Base-by-base conservation (phyloP, 2,329 filamentous ascomycete species). In the Sarocladium strictum region DNA sequence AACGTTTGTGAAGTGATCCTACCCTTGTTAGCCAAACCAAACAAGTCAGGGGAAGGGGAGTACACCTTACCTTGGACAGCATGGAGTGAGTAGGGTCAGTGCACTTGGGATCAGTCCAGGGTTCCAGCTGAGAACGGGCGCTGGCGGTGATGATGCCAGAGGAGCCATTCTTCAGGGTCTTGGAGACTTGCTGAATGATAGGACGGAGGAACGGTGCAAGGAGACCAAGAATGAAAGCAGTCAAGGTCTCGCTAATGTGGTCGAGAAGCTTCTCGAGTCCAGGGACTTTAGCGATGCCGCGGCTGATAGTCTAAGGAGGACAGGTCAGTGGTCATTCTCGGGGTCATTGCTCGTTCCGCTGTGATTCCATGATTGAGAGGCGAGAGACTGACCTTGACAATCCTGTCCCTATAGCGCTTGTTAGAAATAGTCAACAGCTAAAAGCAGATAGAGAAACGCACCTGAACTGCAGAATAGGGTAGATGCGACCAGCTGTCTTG, bases 161-260 rank as follows among this genome's bases (percentile, higher is more conserved):
- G 10, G 90, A 96, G 3, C 94, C 93, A 23, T 86, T 81, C 72
- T 97, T 96, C 24, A 99, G 77, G 32, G 84, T 83, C 64, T 92
- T 85, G 21, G 90, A 93, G 4, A 93, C 90, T 53, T 88, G 83
- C 53, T 86, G 87, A 69, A 99, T 97, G 66, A 99, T 87, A 11
- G 94, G 94, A 55, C 91, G 84, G 58, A 99, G 81, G 69, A 95
- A 97, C 0, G 94, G 94, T 1, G 94, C 90, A 17, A 99, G 79
- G 1, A 99, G 80, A 5, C 91, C 92, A 58, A 99, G 80, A 52
- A 99, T 83, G 67, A 97, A 97, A 6, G 96, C 79, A 0, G 93
- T 96, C 38, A 99, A 77, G 1, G 89, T 93, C 73, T 99, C 94
- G 55, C 88, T 90, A 63, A 99, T 96, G 63, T 90, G 93, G 59